These are phyloP conservation scores for Podaxis sp. DNA, from an alignment of 768 basidiomycete genomes.

Conservation along the genomic window DNA sequence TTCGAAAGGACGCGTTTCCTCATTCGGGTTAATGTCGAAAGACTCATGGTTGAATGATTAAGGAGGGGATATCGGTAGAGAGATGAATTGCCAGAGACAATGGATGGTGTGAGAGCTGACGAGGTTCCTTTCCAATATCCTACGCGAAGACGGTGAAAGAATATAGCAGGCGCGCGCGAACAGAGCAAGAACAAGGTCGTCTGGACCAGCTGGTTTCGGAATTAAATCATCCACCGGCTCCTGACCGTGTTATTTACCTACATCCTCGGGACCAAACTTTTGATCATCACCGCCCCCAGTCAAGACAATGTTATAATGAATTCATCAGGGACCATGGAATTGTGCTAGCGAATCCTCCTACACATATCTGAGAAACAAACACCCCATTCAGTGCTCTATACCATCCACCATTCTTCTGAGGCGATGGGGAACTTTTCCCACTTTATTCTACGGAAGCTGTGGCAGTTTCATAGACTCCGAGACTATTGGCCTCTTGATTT, in stretches of 20 bases:
- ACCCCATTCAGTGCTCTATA: not conserved
- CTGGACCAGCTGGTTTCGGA: slow-evolving; percentile 1
- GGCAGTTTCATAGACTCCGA: not conserved
- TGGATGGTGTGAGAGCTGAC: not conserved
- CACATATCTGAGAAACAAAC: too few relatives aligned
- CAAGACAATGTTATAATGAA: too few relatives aligned
- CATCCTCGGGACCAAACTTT: slow-evolving; percentile 5
- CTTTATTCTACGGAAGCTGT: not conserved
- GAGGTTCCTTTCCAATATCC: not conserved
- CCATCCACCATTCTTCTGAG: not conserved
- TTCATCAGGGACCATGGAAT: not conserved
- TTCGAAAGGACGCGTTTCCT: slow-evolving; percentile 36
- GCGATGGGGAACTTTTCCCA: not conserved
- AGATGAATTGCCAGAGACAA: not conserved
- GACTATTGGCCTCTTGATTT: not conserved
- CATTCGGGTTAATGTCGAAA: slow-evolving; percentile 17
- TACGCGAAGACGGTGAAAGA: slow-evolving; percentile 1
- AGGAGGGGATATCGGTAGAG: not conserved
- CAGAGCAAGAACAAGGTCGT: slow-evolving; percentile 7
- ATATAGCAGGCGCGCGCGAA: slow-evolving; percentile 8
- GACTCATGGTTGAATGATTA: slow-evolving; percentile 12
- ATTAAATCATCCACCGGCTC: slow-evolving; percentile 20
- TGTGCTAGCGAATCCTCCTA: too few relatives aligned
- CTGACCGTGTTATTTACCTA: slow-evolving; percentile 38
- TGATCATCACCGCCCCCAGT: too few relatives aligned